A percentile compares a stretch with the other conserved stretches of the same genome.
These are phyloP conservation scores for Dipteronia sinensis DNA, from an alignment of 345 rosid species.

Conservation along the genomic window DNA sequence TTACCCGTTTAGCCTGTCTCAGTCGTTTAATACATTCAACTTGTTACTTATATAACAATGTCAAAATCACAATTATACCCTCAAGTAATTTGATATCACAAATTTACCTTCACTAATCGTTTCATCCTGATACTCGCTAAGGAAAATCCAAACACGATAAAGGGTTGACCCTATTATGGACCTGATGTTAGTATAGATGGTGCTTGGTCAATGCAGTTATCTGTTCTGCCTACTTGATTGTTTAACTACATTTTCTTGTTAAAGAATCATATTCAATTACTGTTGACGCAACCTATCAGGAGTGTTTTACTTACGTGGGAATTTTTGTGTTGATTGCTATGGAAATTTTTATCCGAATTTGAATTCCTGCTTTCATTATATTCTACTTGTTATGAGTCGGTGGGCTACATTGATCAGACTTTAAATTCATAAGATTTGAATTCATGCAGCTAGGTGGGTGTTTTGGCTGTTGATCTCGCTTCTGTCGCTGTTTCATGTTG, in stretches of 20 bases:
- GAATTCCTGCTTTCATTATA: neutral
- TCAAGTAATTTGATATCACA: too few species aligned
- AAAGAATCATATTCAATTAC: neutral
- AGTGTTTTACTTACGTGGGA: neutral
- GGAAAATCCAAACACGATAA: too few species aligned
- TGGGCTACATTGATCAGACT: neutral
- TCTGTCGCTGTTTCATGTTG: neutral
- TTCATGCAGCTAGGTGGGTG: neutral
- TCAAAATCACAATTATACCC: too few species aligned
- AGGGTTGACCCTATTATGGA: too few species aligned
- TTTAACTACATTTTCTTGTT: neutral
- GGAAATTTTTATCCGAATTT: neutral
- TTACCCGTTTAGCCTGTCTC: neutral
- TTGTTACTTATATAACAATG: neutral
- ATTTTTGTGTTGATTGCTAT: neutral
- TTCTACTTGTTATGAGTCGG: neutral
- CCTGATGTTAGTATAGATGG: neutral
- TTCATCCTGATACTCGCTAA: too few species aligned
- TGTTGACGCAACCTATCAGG: neutral
- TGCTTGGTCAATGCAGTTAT: neutral
- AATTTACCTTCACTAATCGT: too few species aligned
- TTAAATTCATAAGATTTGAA: neutral
- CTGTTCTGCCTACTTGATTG: neutral
- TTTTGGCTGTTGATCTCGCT: neutral
- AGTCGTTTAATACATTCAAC: too few species aligned